Conservation (phyloP, 257 asterid genomes). For the Asclepias syriaca region DNA sequence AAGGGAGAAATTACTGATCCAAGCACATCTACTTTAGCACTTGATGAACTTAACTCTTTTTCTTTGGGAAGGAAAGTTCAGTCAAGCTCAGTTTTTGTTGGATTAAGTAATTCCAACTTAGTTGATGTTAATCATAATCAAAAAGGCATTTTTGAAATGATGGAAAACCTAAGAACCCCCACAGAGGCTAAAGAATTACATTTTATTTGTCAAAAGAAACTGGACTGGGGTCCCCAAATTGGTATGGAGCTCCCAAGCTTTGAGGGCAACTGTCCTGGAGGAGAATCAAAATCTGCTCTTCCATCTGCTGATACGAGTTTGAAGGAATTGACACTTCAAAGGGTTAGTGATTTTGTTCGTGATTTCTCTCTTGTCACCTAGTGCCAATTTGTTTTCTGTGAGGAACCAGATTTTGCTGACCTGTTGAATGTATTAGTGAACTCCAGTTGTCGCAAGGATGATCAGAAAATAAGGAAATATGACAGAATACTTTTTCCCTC, state of each 20-base stretch:
- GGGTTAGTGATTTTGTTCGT: constrained; percentile 33
- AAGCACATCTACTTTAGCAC: constrained; percentile 24
- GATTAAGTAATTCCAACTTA: constrained; percentile 21
- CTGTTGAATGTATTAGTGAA: constrained; percentile 6
- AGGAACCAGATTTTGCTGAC: not conserved
- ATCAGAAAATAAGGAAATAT: not conserved
- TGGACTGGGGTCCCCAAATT: constrained; percentile 31
- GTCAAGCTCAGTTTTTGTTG: constrained; percentile 28
- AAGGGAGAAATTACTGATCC: constrained; percentile 25
- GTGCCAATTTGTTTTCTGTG: not conserved
- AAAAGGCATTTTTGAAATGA: constrained; percentile 27
- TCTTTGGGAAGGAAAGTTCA: constrained; percentile 24
- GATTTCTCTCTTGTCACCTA: not conserved
- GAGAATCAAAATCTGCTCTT: constrained; percentile 27
- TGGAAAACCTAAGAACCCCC: constrained; percentile 30
- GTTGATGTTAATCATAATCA: constrained; percentile 23
- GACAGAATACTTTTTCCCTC: not conserved
- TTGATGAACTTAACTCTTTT: constrained; percentile 18
- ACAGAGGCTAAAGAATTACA: constrained; percentile 27
- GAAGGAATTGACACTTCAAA: constrained; percentile 27
- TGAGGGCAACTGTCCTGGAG: constrained; percentile 26
- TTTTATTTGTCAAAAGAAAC: constrained; percentile 22
- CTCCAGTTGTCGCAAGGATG: not conserved
- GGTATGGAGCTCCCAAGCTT: constrained; percentile 21
- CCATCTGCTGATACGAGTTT: constrained; percentile 25